Evolutionary conservation across 495 filamentous ascomycete genomes (phyloP).

Genomic region (Aspergillus campestris): DNA sequence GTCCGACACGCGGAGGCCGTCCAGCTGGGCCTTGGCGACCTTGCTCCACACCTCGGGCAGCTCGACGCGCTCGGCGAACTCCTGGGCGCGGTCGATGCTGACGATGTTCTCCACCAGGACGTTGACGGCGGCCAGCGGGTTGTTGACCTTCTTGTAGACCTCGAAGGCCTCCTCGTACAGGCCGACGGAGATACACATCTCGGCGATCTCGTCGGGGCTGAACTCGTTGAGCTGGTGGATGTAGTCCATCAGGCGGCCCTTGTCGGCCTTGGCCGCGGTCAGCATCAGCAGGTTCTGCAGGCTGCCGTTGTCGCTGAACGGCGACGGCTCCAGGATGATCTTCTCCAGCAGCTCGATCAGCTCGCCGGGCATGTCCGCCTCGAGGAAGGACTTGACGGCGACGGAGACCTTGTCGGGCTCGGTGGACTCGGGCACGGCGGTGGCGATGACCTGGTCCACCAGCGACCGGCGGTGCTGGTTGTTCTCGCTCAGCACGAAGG

Average conservation of each 20-base stretch:
- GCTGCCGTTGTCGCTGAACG: conserved; percentile 93
- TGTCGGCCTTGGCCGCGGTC: conserved; percentile 94
- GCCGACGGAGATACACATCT: conserved; percentile 88
- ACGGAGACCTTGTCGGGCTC: conserved; percentile 94
- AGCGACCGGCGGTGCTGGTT: conserved; percentile 89
- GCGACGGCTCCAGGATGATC: conserved; percentile 95
- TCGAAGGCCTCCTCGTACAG: conserved; percentile 97
- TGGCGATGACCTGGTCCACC: conserved; percentile 94
- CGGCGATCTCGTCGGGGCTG: conserved; percentile 84
- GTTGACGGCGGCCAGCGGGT: conserved; percentile 76
- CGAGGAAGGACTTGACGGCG: conserved; percentile 88
- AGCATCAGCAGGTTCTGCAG: conserved; percentile 96
- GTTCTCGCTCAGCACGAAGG: conserved; percentile 88
- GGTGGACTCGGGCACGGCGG: conserved; percentile 87
- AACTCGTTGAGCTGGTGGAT: conserved; percentile 86
- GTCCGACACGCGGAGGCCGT: conserved; percentile 88
- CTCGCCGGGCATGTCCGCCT: conserved; percentile 82
- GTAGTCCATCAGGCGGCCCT: conserved; percentile 92
- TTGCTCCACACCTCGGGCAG: conserved; percentile 97
- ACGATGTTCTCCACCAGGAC: conserved; percentile 96
- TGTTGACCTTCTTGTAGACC: conserved; percentile 95
- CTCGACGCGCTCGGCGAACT: conserved; percentile 94
- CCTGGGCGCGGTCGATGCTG: conserved; percentile 95
- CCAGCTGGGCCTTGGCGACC: conserved; percentile 96
- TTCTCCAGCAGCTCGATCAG: conserved; percentile 97